Percentiles rank a stretch among this genome's conserved stretches.
phyloP scores from a whole-genome alignment of 106 monocot species.

The Platanthera guangdongensis region DNA sequence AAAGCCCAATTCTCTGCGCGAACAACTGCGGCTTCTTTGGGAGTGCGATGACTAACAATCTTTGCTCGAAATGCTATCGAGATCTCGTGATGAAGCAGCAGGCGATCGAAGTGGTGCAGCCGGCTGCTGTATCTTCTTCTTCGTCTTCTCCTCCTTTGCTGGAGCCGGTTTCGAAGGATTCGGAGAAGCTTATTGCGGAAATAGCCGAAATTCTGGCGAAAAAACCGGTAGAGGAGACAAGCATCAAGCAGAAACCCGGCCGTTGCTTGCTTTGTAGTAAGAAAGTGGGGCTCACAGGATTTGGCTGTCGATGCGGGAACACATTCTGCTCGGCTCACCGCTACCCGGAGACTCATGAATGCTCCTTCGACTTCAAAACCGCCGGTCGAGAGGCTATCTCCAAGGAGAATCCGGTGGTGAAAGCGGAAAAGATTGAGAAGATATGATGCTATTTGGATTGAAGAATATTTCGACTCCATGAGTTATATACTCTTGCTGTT shows the following conservation, averaged over 20 bases:
- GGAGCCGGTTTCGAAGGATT: not conserved
- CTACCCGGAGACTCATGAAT: constrained; percentile 27
- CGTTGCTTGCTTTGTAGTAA: constrained; percentile 31
- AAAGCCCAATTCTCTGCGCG: constrained; percentile 16
- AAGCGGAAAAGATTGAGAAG: constrained; percentile 18
- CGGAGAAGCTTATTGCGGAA: not conserved
- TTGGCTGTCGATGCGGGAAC: constrained; percentile 39
- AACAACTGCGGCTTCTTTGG: constrained; percentile 50
- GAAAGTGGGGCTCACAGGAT: constrained; percentile 38
- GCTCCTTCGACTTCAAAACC: constrained; percentile 29
- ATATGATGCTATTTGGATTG: constrained; percentile 4
- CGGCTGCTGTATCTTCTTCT: constrained; percentile 8
- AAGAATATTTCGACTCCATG: not conserved
- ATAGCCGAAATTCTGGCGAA: not conserved
- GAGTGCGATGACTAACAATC: constrained; percentile 24
- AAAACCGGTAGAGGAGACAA: constrained; percentile 4
- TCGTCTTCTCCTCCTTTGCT: not conserved
- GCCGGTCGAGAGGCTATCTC: constrained; percentile 14
- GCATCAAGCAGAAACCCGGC: constrained; percentile 8
- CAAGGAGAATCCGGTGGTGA: constrained; percentile 12
- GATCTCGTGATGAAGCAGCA: constrained; percentile 22
- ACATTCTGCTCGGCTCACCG: constrained; percentile 35
- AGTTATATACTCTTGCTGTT: too few species aligned
- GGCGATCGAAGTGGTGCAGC: constrained; percentile 3
- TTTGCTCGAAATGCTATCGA: constrained; percentile 40